phyloP scores from a whole-genome alignment of 1,284 basidiomycete species.

The Prillingera fragicola region DNA sequence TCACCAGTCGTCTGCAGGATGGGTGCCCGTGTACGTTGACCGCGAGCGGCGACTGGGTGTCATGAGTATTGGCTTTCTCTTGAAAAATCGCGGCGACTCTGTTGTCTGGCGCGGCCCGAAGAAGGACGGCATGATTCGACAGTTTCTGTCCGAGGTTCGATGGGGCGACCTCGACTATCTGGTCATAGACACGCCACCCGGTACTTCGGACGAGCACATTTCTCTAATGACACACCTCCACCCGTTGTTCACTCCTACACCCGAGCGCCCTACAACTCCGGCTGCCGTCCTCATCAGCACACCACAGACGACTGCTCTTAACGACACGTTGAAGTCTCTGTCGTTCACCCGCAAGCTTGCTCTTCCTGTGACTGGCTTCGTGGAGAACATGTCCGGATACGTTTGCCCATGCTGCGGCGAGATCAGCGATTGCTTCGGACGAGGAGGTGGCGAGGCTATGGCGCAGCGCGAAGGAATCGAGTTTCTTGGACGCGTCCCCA shows the following conservation, averaged over 20 bases:
- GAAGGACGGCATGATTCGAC: slow-evolving; percentile 99
- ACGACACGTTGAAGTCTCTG: slow-evolving; percentile 92
- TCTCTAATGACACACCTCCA: slow-evolving; percentile 89
- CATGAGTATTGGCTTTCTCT: slow-evolving; percentile 95
- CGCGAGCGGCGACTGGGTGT: slow-evolving; percentile 68
- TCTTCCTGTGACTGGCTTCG: slow-evolving; percentile 80
- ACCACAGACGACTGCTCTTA: slow-evolving; percentile 90
- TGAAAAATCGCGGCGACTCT: slow-evolving; percentile 82
- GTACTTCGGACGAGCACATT: slow-evolving; percentile 97
- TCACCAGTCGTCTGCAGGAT: slow-evolving; percentile 89
- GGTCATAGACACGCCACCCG: slow-evolving; percentile 94
- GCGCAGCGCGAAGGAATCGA: slow-evolving; percentile 65
- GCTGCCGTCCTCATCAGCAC: slow-evolving; percentile 90
- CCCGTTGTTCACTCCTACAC: slow-evolving; percentile 64
- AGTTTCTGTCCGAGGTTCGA: slow-evolving; percentile 90
- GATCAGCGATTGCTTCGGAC: slow-evolving; percentile 90
- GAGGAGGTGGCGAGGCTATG: slow-evolving; percentile 84
- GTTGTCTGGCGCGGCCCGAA: slow-evolving; percentile 99
- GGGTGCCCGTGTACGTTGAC: slow-evolving; percentile 96
- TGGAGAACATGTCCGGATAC: slow-evolving; percentile 99
- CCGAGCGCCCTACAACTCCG: slow-evolving; percentile 48
- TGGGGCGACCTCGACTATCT: slow-evolving; percentile 97
- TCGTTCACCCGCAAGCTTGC: slow-evolving; percentile 87
- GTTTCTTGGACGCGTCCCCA: slow-evolving; percentile 86
- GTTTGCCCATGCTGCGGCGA: slow-evolving; percentile 93